Percentiles rank a stretch among this genome's conserved stretches.
phyloP scores from a whole-genome alignment of 768 basidiomycete genomes.

The Boletus rubroflammeus region DNA sequence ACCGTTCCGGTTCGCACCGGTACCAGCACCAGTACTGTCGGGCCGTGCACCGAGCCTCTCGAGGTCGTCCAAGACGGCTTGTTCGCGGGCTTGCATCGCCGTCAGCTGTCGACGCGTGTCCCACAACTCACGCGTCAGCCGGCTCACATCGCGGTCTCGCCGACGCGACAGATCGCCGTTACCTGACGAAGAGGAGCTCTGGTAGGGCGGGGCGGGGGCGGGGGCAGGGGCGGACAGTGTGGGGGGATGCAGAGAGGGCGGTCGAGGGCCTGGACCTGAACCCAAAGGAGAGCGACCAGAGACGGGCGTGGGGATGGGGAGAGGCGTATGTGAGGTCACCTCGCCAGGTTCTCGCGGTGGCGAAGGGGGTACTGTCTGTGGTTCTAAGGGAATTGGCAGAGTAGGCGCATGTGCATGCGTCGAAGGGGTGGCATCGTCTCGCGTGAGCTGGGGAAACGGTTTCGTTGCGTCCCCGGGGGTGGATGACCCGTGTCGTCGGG shows the following conservation, averaged over 20 bases:
- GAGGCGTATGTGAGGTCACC: background rate
- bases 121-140: slow-evolving; percentile 27
- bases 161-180: background rate
- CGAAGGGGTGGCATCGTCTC: background rate
- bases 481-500: background rate
- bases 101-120: slow-evolving; percentile 25
- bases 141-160: background rate
- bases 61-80: slow-evolving; percentile 22
- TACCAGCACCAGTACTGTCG: background rate
- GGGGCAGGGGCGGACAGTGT: background rate
- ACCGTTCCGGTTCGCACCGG: background rate
- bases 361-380: background rate
- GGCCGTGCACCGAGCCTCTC: slow-evolving; percentile 11
- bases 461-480: background rate
- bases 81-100: slow-evolving; percentile 24
- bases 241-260: background rate
- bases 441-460: background rate
- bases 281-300: background rate
- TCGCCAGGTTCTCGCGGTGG: slow-evolving; percentile 11
- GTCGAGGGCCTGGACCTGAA: background rate
- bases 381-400: background rate
- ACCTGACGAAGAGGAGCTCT: background rate
- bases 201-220: background rate
- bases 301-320: background rate
- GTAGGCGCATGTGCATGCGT: background rate